Base-by-base conservation (phyloP, 1,284 basidiomycete genomes). In the Ustilago loliicola region DNA sequence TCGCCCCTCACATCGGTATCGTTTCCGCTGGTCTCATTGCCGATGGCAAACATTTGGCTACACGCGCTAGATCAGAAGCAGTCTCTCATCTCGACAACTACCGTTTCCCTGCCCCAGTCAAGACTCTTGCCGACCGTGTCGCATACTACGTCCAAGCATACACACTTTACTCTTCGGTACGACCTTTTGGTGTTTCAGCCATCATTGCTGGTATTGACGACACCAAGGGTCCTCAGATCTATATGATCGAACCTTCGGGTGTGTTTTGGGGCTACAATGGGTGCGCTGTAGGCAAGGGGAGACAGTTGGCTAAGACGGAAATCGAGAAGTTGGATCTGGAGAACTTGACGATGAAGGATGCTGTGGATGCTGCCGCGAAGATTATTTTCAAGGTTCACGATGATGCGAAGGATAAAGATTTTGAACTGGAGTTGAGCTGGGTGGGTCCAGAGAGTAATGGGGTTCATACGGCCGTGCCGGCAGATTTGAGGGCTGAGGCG, bases 341-440 rank as follows among this genome's bases (percentile, higher is more conserved):
- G 3, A 92, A 93, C 77, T 87, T 98, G 61, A 91, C 93, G 2
- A 90, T 77, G 61, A 70, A 74, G 34, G 68, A 86, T 23, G 85
- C 83, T n/a, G 80, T 85, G 11, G 70, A 85, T 11, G 80, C 81
- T 55, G 85, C 83, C 2, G 84, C 85, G 7, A 81, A 83, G 61
- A 85, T 86, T 86, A 96, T 99, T 86, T 95, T 98, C 88, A 91
- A 96, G 65, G 95, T 97, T 17, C 97, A 99, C 86, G 96, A 99
- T 78, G 97, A 99, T 77, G 88, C 93, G 66, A 98, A 98, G 87
- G 96, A 99, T 88, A 97, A 97, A 86, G 93, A 95, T 61, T 99
- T 99, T 81, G 97, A 99, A 87, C 90, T 99, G 27, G 97, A 99
- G 87, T 91, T 99, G 90, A 94, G 95, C 42, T 99, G 97, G 97